Conservation (phyloP, 352 stramenopile genomes). For the Globisporangium viniferum region DNA sequence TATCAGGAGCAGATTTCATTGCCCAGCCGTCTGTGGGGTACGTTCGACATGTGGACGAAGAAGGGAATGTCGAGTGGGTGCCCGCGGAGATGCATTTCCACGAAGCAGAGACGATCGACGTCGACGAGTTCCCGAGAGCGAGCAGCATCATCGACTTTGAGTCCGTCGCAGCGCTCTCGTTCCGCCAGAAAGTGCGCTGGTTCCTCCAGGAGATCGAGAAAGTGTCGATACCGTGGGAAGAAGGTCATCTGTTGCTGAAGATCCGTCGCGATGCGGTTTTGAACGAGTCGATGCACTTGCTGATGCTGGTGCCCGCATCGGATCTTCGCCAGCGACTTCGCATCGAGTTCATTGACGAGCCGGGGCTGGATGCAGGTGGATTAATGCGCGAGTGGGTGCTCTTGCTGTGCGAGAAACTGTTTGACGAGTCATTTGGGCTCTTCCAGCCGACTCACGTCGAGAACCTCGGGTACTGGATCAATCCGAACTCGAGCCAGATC, state of each 20-base stretch:
- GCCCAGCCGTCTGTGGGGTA: conserved; percentile 72
- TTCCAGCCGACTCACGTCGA: conserved; percentile 73
- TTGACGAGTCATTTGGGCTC: conserved; percentile 73
- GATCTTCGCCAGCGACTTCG: conserved; percentile 70
- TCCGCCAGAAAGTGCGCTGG: conserved; percentile 74
- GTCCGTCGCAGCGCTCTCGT: conserved; percentile 61
- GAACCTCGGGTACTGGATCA: conserved; percentile 83
- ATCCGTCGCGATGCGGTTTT: conserved; percentile 73
- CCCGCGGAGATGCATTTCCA: conserved; percentile 65
- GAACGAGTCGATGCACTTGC: conserved; percentile 78
- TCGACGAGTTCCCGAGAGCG: conserved; percentile 70
- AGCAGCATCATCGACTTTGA: conserved; percentile 78
- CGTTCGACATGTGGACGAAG: conserved; percentile 64
- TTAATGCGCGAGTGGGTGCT: conserved; percentile 80
- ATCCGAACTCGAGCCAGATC: conserved; percentile 65
- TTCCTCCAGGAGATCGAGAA: conserved; percentile 76
- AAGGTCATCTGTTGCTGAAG: conserved; percentile 77
- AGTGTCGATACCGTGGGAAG: conserved; percentile 71
- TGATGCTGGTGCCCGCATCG: conserved; percentile 71
- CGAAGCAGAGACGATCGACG: conserved; percentile 57
- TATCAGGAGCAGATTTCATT: conserved; percentile 38
- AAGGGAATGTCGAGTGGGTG: conserved; percentile 71
- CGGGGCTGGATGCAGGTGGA: conserved; percentile 68
- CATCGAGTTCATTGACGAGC: conserved; percentile 85
- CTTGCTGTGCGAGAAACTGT: conserved; percentile 72